Percentiles rank a stretch among this genome's conserved stretches.
phyloP scores from a whole-genome alignment of 2,329 filamentous ascomycete species.

The Aspergillus uvarum region DNA sequence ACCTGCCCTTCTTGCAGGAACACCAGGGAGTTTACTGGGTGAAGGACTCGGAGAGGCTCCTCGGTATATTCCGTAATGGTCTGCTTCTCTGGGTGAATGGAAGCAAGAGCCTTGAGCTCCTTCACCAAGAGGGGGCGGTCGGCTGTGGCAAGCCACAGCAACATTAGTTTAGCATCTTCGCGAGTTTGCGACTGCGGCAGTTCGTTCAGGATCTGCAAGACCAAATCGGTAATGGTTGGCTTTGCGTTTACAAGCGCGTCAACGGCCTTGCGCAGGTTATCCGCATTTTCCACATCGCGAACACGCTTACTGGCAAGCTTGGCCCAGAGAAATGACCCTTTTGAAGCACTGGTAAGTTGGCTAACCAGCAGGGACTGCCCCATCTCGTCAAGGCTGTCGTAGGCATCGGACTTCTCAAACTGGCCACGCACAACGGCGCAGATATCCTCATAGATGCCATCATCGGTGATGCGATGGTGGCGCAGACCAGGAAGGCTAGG shows the following conservation, averaged over 20 bases:
- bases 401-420: conserved; percentile 13
- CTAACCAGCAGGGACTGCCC: conserved; percentile 36
- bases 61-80: conserved; percentile 27
- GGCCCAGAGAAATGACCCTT: conserved; percentile 43
- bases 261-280: conserved; percentile 30
- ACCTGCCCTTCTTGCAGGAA: conserved; percentile 37
- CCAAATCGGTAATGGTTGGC: conserved; percentile 33
- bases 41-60: conserved; percentile 29
- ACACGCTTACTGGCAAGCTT: conserved; percentile 36
- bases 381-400: conserved; percentile 27
- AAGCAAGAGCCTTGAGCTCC: conserved; percentile 33
- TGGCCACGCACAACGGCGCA: conserved; percentile 32
- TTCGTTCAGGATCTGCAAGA: conserved; percentile 26
- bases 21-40: conserved; percentile 33
- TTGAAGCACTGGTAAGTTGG: conserved; percentile 34
- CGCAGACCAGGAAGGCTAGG: conserved; percentile 11
- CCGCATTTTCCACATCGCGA: conserved; percentile 26
- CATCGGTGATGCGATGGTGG: conserved; percentile 29
- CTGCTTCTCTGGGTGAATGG: conserved; percentile 33
- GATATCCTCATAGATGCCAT: conserved; percentile 41
- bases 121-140: conserved; percentile 35
- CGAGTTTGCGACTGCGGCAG: conserved; percentile 14
- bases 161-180: conserved; percentile 33
- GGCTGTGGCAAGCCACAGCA: conserved; percentile 41
- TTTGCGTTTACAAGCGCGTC: conserved; percentile 29